These are phyloP conservation scores for Tardiomyces depauwii DNA, from an alignment of 1,139 yeast genomes.

Conservation along the genomic window DNA sequence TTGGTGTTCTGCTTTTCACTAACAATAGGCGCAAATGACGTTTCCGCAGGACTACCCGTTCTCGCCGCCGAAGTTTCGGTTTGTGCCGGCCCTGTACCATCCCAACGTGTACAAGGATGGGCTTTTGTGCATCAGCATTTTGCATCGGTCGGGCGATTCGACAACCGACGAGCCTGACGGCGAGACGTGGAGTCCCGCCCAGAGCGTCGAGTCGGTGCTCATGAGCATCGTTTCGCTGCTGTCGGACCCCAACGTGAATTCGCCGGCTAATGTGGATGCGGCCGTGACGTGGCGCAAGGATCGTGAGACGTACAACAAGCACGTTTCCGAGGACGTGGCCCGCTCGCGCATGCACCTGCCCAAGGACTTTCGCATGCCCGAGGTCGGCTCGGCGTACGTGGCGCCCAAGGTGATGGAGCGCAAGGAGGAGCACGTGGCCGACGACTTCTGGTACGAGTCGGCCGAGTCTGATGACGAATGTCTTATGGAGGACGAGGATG, in stretches of 20 bases:
- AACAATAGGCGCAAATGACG: conserved; percentile 61
- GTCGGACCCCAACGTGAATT: conserved; percentile 85
- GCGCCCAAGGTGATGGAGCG: conserved; percentile 30
- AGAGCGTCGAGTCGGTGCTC: conserved; percentile 83
- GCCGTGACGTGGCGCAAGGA: conserved; percentile 84
- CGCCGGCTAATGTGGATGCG: conserved; percentile 97
- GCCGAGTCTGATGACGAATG: conserved; percentile 54
- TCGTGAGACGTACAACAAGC: conserved; percentile 66
- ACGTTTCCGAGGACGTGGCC: conserved; percentile 74
- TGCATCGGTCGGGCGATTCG: conserved; percentile 84
- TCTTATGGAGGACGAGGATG: conserved; percentile 43
- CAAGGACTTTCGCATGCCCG: conserved; percentile 70
- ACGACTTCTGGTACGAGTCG: conserved; percentile 78
- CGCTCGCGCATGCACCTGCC: conserved; percentile 80
- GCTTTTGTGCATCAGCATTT: conserved; percentile 78
- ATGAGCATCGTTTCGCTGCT: conserved; percentile 80
- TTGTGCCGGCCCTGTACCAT: conserved; percentile 91
- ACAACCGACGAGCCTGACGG: conserved; percentile 82
- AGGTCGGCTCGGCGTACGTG: conserved; percentile 50
- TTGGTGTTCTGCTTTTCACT: too few species aligned
- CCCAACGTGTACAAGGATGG: conserved; percentile 95
- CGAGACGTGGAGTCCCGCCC: conserved; percentile 89
- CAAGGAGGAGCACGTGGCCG: conserved; percentile 64
- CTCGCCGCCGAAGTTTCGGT: conserved; percentile 82
- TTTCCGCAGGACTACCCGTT: conserved; percentile 89